phyloP scores from a whole-genome alignment of 2,329 filamentous ascomycete genomes.

The Aspergillus sp. region DNA sequence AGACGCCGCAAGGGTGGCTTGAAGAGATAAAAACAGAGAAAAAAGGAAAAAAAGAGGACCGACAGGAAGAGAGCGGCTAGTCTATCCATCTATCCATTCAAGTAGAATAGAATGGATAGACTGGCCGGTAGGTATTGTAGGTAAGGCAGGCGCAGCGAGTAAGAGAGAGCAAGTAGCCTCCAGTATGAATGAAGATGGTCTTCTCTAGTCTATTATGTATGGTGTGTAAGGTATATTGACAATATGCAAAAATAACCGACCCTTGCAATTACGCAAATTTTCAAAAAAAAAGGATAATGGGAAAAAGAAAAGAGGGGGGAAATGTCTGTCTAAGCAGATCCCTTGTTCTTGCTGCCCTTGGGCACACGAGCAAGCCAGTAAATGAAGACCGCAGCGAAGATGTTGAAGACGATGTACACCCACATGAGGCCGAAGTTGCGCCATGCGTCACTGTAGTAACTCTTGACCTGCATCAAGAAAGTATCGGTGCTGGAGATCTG shows the following conservation, averaged over 20 bases:
- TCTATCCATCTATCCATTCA: neutral
- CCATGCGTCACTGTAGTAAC: slow-evolving; percentile 56
- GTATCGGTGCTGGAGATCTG: slow-evolving; percentile 46
- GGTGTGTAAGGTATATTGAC: neutral
- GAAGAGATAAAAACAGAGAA: neutral
- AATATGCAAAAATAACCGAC: neutral
- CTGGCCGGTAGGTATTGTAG: neutral
- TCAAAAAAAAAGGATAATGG: neutral
- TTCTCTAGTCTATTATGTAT: slow-evolving; percentile 11
- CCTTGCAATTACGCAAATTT: neutral
- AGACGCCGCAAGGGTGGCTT: neutral
- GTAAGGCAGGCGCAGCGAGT: neutral
- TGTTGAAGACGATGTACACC: slow-evolving; percentile 66
- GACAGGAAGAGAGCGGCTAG: neutral
- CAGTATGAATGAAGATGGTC: neutral
- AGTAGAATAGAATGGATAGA: neutral
- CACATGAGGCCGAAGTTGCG: slow-evolving; percentile 71
- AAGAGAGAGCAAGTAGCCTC: neutral
- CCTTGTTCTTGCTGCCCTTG: slow-evolving; percentile 34
- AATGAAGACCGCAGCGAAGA: slow-evolving; percentile 56
- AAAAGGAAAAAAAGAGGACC: neutral
- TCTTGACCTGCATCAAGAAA: slow-evolving; percentile 45
- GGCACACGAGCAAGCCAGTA: slow-evolving; percentile 65
- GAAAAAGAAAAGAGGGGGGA: neutral
- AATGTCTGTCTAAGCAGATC: neutral